Evolutionary conservation across 2,329 filamentous ascomycete species (phyloP), one percentile per base, ranked within the genome.

Genomic region (Fusarium sp.): DNA sequence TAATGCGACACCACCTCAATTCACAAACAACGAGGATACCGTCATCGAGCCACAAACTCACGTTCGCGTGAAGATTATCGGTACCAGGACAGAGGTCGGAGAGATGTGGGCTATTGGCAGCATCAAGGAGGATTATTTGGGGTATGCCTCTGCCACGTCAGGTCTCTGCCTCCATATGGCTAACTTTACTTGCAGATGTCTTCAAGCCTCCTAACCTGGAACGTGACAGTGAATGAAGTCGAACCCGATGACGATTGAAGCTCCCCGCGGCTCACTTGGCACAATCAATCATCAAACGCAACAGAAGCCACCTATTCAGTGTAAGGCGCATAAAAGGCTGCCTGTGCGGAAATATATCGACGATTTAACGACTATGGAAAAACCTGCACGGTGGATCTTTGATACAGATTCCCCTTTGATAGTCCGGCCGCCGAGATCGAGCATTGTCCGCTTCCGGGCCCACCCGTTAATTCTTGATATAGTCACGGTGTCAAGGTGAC

Each of bases 41-140:
- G 89, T 93, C 32, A 96, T 99, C 72, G 93, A 98, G 78, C 92
- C 93, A 58, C 92, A 93, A 43, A 96, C 93, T 13, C 94, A 97
- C 70, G 88, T 99, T 64, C 91, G 95, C 42, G 87, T 98, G 66
- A 97, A 97, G 80, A 89, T 99, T 64, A 92, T 97, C 70, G 95
- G 95, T 77, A 91, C 94, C 46, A 88, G 96, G 77, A 93, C 91
- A 65, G 95, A 98, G 76, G 92, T 98, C 47, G 92, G 92, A 62
- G 90, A 92, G 75, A 96, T 99, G 86, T 97, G 91, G 84, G 95
- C 94, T 34, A 96, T 99, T 76, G 95, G 93, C 59, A 98, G 92
- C 69, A 97, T 99, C 80, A 97, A 96, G 79, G 94, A 90, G 74
- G 88, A 90, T 73, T 90, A 88, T 72, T 82, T 90, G 36, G 88